phyloP scores from a whole-genome alignment of 768 basidiomycete genomes.

The Pleurotus djamor region DNA sequence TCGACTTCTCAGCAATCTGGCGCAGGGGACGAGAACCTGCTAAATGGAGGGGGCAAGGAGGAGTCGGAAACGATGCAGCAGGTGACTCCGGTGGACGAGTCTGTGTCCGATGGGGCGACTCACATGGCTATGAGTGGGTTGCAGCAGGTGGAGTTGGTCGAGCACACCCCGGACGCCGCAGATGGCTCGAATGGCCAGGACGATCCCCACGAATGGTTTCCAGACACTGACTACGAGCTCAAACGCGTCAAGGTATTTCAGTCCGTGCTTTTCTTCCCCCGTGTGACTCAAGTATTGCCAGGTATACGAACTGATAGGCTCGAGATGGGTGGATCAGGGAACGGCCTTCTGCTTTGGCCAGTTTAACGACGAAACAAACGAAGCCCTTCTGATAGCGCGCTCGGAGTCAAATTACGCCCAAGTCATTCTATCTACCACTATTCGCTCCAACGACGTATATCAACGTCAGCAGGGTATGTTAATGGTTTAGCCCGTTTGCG shows the following conservation, averaged over 20 bases:
- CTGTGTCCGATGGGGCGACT: conserved; percentile 34
- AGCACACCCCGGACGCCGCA: conserved; percentile 36
- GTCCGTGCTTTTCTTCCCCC: conserved; percentile 16
- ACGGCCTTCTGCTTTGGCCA: conserved; percentile 96
- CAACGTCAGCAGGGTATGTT: conserved; percentile 80
- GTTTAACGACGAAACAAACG: conserved; percentile 71
- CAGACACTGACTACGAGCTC: conserved; percentile 68
- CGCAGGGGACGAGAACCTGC: conserved; percentile 10
- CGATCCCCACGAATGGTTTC: conserved; percentile 59
- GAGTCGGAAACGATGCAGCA: conserved; percentile 10
- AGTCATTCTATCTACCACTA: conserved; percentile 76
- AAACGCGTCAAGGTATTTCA: conserved; percentile 81
- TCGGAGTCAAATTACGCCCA: conserved; percentile 71
- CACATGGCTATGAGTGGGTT: conserved; percentile 30
- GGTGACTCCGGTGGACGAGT: conserved; percentile 12
- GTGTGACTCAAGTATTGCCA: conserved; percentile 26
- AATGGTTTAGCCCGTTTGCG: conserved; percentile 8
- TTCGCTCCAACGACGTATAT: conserved; percentile 82
- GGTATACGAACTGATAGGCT: conserved; percentile 93
- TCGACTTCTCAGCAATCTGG: neutral
- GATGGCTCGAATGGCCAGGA: conserved; percentile 40
- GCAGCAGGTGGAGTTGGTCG: conserved; percentile 44
- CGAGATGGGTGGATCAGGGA: conserved; percentile 94
- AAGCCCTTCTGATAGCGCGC: conserved; percentile 82
- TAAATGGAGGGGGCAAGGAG: conserved; percentile 10